Conservation (phyloP, 2,329 filamentous ascomycete genomes). For the Xylaria arbuscula region DNA sequence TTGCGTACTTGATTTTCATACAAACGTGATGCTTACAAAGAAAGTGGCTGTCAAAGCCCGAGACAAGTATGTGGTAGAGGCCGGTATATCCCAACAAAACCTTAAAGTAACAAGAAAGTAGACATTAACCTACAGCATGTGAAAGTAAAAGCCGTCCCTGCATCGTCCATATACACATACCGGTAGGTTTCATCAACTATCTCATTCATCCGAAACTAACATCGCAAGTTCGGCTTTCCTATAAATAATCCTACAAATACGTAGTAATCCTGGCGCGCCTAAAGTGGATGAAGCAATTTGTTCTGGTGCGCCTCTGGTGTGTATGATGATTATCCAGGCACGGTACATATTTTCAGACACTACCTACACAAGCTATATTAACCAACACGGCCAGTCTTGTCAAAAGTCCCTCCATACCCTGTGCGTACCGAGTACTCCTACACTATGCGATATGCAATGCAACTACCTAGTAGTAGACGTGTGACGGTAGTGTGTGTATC, state of each 20-base stretch:
- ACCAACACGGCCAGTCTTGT: background rate
- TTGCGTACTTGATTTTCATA: background rate
- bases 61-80: background rate
- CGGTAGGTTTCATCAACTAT: background rate
- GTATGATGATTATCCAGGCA: background rate
- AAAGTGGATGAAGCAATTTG: conserved; percentile 1
- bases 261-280: background rate
- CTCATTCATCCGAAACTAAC: background rate
- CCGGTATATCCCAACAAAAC: background rate
- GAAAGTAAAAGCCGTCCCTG: too few relatives aligned
- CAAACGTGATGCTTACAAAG: background rate
- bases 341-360: background rate
- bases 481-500: conserved; percentile 17
- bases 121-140: too few relatives aligned
- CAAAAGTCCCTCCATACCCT: conserved; percentile 34
- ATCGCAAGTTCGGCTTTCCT: conserved; percentile 1
- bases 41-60: background rate
- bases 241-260: too few relatives aligned
- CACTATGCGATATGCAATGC: conserved; percentile 24
- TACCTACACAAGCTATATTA: background rate
- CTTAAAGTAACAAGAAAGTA: background rate
- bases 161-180: background rate
- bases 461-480: conserved; percentile 17
- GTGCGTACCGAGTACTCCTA: conserved; percentile 16
- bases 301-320: background rate